These are phyloP conservation scores for Brassica incana DNA, from an alignment of 345 rosid genomes.

Conservation along the genomic window DNA sequence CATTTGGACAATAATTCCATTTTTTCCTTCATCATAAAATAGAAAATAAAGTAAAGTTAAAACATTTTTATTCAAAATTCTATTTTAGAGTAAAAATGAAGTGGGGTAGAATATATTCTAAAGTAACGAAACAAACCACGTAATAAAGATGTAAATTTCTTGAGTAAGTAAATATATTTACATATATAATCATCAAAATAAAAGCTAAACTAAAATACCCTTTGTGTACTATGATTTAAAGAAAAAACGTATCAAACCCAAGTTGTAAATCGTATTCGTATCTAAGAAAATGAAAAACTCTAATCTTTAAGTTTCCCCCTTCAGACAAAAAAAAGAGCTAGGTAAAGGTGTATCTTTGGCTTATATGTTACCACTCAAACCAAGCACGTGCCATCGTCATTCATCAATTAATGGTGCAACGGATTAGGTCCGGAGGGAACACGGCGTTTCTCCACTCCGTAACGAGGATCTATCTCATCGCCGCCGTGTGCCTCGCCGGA, in stretches of 20 bases:
- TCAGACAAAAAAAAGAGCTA: not conserved
- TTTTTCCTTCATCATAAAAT: no score
- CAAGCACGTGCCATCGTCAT: not conserved
- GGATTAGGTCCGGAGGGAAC: conserved; percentile 95
- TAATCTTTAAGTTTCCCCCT: not conserved
- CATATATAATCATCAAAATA: no score
- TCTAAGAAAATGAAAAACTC: not conserved
- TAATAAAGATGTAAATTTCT: no score
- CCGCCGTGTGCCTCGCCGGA: conserved; percentile 23
- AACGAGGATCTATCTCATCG: conserved; percentile 72
- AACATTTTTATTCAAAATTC: no score
- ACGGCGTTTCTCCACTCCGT: conserved; percentile 80
- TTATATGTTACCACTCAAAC: conserved; percentile 8
- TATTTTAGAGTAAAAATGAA: no score
- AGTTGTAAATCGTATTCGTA: conserved; percentile 19
- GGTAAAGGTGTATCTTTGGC: conserved; percentile 6
- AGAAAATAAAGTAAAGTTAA: no score
- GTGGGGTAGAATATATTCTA: no score
- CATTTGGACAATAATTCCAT: no score
- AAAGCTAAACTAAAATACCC: not conserved
- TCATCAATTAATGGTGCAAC: conserved; percentile 77
- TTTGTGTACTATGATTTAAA: not conserved
- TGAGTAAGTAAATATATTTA: no score
- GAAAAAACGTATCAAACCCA: conserved; percentile 10
- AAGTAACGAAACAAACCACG: no score